Evolutionary conservation across 805 yeast genomes (phyloP), one percentile per base, ranked within the genome.

Genomic region (Sungouiella thailandica): DNA sequence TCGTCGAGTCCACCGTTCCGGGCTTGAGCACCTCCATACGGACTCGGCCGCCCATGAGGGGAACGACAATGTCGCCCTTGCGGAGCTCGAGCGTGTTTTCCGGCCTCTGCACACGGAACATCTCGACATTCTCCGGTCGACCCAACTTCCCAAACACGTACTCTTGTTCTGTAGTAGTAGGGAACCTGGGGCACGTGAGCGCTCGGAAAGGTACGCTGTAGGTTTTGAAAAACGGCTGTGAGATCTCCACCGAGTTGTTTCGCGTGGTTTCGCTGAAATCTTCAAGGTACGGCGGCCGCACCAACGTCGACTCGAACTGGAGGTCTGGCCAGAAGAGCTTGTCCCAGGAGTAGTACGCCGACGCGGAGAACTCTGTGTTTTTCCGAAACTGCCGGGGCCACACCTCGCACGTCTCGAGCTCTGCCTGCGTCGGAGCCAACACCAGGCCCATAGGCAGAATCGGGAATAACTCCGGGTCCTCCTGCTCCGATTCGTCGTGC

Each of bases 291-390:
- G 37, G 17, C 2, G 83, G 82, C 34, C 62, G 56, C 1, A 61
- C 44, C 15, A 79, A 50, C 1, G 74, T 62, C 4, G 57, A 45
- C 12, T 44, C 44, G 50, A 61, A 73, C 11, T 53, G 45, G 27
- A 61, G 38, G 40, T 77, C 80, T 4, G 70, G 49, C 26, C 60
- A 57, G 44, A 76, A 78, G 2, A 76, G 49, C n/a, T 56, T 50
- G 26, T 55, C 50, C 57, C 64, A 59, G 3, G 46, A 40, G 32
- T 73, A 59, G 27, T 65, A 55, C 1, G 53, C 52, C 0, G 82
- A 75, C 12, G 41, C 43, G 37, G 50, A 47, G 35, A 50, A 64
- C 26, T 8, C 23, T 17, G 31, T 19, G 22, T 9, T 34, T 20
- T 25, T 23, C 49, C 46, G 10, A 39, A 41, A 44, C 20, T 40